Percentiles rank a stretch among this genome's conserved stretches.
phyloP scores from a whole-genome alignment of 2,329 filamentous ascomycete species.

The Venturia pyrina region DNA sequence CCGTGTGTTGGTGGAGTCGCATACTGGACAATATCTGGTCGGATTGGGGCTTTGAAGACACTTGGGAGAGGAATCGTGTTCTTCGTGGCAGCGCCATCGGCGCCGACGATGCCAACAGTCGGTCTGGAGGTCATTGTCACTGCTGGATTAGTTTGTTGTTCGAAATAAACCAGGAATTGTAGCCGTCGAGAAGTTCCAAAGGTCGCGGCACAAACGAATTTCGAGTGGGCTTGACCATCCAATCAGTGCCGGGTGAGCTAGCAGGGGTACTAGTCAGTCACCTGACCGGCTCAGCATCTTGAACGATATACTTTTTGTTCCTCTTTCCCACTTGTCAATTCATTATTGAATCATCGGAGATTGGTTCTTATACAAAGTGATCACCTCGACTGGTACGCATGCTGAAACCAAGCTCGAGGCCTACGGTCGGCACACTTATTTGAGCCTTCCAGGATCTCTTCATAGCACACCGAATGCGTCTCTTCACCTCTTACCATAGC shows the following conservation, averaged over 20 bases:
- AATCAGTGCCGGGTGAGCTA: not conserved
- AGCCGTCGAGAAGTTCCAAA: not conserved
- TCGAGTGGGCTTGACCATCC: not conserved
- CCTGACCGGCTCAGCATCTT: not conserved
- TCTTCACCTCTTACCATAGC: too few relatives aligned
- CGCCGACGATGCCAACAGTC: slow-evolving; percentile 93
- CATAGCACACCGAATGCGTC: not conserved
- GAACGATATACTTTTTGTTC: too few relatives aligned
- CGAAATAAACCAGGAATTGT: not conserved
- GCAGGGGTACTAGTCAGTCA: not conserved
- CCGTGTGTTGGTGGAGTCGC: slow-evolving; percentile 23
- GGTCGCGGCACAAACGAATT: not conserved
- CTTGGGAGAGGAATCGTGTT: slow-evolving; percentile 85
- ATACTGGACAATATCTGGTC: slow-evolving; percentile 97
- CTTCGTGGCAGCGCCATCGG: slow-evolving; percentile 86
- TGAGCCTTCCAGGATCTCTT: not conserved
- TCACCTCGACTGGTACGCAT: too few relatives aligned
- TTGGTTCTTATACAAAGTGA: too few relatives aligned
- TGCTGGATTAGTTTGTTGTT: slow-evolving; percentile 11
- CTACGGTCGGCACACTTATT: too few relatives aligned
- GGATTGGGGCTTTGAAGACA: slow-evolving; percentile 96
- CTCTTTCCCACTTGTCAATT: too few relatives aligned
- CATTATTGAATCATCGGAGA: too few relatives aligned
- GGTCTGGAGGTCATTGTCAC: slow-evolving; percentile 83
- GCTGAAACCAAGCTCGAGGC: too few relatives aligned